phyloP scores from a whole-genome alignment of 2,329 filamentous ascomycete species.

The Sporothrix curviconia region DNA sequence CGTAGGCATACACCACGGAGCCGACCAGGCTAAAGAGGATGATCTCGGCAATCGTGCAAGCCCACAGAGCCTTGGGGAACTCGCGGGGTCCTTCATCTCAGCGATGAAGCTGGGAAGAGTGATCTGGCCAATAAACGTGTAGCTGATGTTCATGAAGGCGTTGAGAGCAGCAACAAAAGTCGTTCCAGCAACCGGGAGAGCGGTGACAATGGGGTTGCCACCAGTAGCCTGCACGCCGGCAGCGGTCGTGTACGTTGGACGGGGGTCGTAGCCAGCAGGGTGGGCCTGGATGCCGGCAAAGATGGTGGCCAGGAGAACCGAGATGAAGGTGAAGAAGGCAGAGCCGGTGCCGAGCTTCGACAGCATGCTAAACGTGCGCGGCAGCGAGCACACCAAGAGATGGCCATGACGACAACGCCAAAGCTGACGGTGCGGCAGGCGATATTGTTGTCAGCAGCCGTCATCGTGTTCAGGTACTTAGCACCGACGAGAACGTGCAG shows the following conservation, averaged over 20 bases:
- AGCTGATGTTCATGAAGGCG: slow-evolving; percentile 91
- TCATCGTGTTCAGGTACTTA: slow-evolving; percentile 87
- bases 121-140: slow-evolving; percentile 94
- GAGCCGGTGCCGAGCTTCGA: slow-evolving; percentile 73
- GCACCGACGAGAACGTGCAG: slow-evolving; percentile 79
- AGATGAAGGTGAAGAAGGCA: slow-evolving; percentile 83
- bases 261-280: slow-evolving; percentile 59
- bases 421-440: slow-evolving; percentile 72
- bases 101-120: slow-evolving; percentile 92
- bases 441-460: slow-evolving; percentile 55
- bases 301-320: slow-evolving; percentile 74
- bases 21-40: slow-evolving; percentile 81
- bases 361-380: slow-evolving; percentile 75
- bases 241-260: slow-evolving; percentile 31
- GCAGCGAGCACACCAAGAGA: slow-evolving; percentile 75
- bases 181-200: slow-evolving; percentile 61
- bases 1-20: slow-evolving; percentile 75
- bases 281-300: slow-evolving; percentile 72
- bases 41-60: slow-evolving; percentile 81
- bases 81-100: slow-evolving; percentile 78
- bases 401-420: slow-evolving; percentile 63
- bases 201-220: slow-evolving; percentile 62
- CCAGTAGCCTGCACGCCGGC: slow-evolving; percentile 26
- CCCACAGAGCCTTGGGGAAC: slow-evolving; percentile 89
- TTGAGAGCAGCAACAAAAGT: slow-evolving; percentile 78